These are phyloP conservation scores for Fusarium proliferatum DNA, from an alignment of 2,329 filamentous ascomycete species.

Conservation along the genomic window DNA sequence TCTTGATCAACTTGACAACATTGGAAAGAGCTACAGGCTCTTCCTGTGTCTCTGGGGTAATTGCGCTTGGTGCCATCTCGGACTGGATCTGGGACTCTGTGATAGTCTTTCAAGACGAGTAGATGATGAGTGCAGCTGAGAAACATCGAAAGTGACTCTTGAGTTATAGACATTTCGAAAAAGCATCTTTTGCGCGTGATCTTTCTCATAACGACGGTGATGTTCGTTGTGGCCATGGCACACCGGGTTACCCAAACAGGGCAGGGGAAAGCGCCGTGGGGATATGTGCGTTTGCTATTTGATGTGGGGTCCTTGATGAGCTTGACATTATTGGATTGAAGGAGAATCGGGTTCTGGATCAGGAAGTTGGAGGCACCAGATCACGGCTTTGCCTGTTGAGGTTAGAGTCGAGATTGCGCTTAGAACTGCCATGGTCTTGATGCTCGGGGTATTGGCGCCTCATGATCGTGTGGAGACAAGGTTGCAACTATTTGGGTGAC, in stretches of 20 bases:
- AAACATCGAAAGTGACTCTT: not conserved
- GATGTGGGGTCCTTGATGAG: slow-evolving; percentile 8
- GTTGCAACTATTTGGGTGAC: not conserved
- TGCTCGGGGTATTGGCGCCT: not conserved
- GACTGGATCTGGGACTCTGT: not conserved
- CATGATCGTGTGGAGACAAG: not conserved
- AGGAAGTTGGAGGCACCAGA: slow-evolving; percentile 30
- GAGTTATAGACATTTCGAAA: slow-evolving; percentile 16
- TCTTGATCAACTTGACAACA: slow-evolving; percentile 43
- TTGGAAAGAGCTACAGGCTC: slow-evolving; percentile 28
- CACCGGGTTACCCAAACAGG: not conserved
- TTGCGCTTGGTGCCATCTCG: slow-evolving; percentile 43
- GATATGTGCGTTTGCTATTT: not conserved
- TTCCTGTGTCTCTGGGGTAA: slow-evolving; percentile 30
- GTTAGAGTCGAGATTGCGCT: slow-evolving; percentile 18
- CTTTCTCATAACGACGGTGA: not conserved
- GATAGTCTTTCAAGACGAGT: not conserved
- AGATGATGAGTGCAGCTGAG: not conserved
- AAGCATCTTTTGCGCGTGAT: slow-evolving; percentile 19
- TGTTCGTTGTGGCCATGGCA: not conserved
- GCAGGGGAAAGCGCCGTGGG: slow-evolving; percentile 22
- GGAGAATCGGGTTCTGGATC: slow-evolving; percentile 2
- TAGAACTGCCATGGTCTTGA: slow-evolving; percentile 16
- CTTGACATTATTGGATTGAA: not conserved
- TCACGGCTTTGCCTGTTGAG: not conserved